Percentiles rank a stretch among this genome's conserved stretches.
Conservation (phyloP, 805 yeast genomes). For the Teunomyces panamensis region DNA sequence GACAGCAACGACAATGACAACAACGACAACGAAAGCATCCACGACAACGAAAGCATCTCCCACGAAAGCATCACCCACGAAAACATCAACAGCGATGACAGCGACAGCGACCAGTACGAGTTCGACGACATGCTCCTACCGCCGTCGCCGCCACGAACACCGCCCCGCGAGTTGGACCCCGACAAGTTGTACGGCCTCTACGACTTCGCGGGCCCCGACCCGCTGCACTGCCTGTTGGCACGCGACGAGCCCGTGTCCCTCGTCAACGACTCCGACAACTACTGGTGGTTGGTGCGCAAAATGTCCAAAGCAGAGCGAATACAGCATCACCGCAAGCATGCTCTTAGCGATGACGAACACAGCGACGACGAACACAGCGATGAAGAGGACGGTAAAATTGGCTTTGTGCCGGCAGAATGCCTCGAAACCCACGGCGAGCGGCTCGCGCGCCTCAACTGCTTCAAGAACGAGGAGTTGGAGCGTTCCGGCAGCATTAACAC, state of each 20-base stretch:
- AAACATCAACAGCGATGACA: neutral
- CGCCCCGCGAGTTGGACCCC: slow-evolving; percentile 81
- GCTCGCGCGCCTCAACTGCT: slow-evolving; percentile 86
- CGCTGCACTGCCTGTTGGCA: slow-evolving; percentile 77
- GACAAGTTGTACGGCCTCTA: slow-evolving; percentile 80
- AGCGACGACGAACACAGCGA: slow-evolving; percentile 18
- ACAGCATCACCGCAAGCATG: slow-evolving; percentile 20
- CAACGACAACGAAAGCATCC: slow-evolving; percentile 4
- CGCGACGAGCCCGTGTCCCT: slow-evolving; percentile 82
- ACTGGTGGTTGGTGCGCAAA: slow-evolving; percentile 90
- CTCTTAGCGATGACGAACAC: slow-evolving; percentile 11
- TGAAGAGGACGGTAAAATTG: slow-evolving; percentile 67
- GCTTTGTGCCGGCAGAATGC: slow-evolving; percentile 96
- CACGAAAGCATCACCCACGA: slow-evolving; percentile 8
- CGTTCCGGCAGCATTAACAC: slow-evolving; percentile 12
- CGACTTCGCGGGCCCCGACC: slow-evolving; percentile 88
- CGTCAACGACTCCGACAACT: slow-evolving; percentile 84
- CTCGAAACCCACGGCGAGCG: slow-evolving; percentile 90
- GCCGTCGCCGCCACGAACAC: slow-evolving; percentile 72
- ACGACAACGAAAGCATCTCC: slow-evolving; percentile 8
- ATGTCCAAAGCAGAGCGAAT: slow-evolving; percentile 35
- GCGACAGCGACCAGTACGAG: slow-evolving; percentile 4
- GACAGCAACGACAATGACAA: slow-evolving; percentile 4
- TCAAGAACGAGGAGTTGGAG: slow-evolving; percentile 79
- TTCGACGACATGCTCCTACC: slow-evolving; percentile 29